Base-by-base conservation (phyloP, 306 rosid species). In the Fragaria nilgerrensis region DNA sequence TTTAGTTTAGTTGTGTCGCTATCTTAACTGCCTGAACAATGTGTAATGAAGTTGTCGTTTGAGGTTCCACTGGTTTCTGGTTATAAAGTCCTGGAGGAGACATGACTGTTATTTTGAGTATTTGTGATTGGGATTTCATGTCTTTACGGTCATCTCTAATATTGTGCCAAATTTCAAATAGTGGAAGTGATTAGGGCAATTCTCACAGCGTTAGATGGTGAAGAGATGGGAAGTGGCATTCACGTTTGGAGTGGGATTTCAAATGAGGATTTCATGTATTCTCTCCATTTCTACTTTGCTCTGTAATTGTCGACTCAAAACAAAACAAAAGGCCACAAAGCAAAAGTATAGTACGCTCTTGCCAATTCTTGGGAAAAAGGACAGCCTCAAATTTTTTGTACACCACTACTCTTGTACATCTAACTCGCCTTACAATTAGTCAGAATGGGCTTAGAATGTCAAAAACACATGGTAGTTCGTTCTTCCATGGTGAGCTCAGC, bases 1-100 rank as follows among this genome's bases (percentile, higher is more conserved):
- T 7, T 78, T 76, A 71, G 82, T 75, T 73, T 63, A 64, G 48
- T 44, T 58, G 20, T 47, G 66, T 73, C 52, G 50, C 23, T 7
- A 23, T 83, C 20, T 36, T 85, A 81, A 79, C 77, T 74, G 80
- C 25, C 13, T 87, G 94, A 85, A 86, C 80, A 85, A 85, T 86
- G 74, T 81, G 64, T 23, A 23, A 23, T 58, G 69, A 70, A 64
- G 89, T 81, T 64, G 83, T 25, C 64, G 82, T 25, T 56, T 81
- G 82, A 72, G 69, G 83, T 45, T 70, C 19, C 77, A 81, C 80
- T 84, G 75, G 68, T 66, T 70, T 81, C 74, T 70, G 56, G 66
- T 79, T 43, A 43, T 7, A 44, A 22, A 15, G 5, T 64, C 9
- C 32, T 36, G 14, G 39, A 50, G 64, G 84, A 64, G 84, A 64